Base-by-base conservation (phyloP, 1,139 yeast genomes). In the Saccharomycopsis hybrid region DNA sequence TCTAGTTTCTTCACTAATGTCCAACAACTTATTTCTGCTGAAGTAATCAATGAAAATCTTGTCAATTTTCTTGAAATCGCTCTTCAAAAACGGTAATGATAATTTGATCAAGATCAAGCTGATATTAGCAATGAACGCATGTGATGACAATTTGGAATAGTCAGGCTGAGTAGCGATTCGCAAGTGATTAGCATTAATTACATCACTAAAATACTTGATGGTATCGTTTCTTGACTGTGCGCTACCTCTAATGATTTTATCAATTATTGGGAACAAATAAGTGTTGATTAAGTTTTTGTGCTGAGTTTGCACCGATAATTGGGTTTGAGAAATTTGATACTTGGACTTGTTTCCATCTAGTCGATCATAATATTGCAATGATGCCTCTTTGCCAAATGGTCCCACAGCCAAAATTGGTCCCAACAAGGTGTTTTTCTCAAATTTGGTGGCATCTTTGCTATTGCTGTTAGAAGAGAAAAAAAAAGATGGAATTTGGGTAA, bases 141-240 rank as follows among this genome's bases (percentile, higher is more conserved):
- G 90, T 5, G 88, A 73, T 1, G 95, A 80, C 48, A 86, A 70
- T 50, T 79, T 76, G 24, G 73, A 69, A 5, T 78, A 76, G 59
- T 85, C 83, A 3, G 92, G 85, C 64, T 86, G 95, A 58, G 86
- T 81, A 45, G 97, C 97, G 58, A 86, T 77, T 66, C 97, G 78
- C 59, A 87, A 76, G 66, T 90, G 97, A 63, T 90, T 89, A 53
- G 78, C 72, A 60, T 90, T 87, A 25, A 88, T 75, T 43, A 89
- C 73, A 39, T 74, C 75, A 2, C 85, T 85, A 64, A 90, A 79
- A 74, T 84, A 89, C 49, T 71, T 65, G 55, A 92, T 67, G 49
- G 90, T 63, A 43, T 70, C 80, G 40, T 68, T 69, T 56, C 97
- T 74, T 0, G 96, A 76, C 38, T 72, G 70, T 0, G 76, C 65